Base-by-base conservation (phyloP, 805 yeast genomes). In the Wickerhamomyces alni region DNA sequence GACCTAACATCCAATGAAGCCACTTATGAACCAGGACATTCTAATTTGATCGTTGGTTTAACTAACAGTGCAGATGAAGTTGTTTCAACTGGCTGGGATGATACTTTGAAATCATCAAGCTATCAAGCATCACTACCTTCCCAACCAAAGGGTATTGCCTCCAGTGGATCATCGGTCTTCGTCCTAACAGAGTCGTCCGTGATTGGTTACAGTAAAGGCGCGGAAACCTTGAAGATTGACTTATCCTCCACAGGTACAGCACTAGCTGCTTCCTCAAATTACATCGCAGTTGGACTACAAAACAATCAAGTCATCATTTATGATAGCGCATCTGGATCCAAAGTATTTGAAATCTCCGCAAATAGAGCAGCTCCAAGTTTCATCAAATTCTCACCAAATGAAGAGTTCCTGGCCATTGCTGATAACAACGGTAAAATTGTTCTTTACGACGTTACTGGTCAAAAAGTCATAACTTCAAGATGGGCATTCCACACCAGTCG, bases 401-500 rank as follows among this genome's bases (percentile, higher is more conserved):
- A 77, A 8, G 59, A 68, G 40, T 74, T 65, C 44, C 68, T 83
- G 15, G 98, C 98, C 1, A 84, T 82, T 19, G 97, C 96, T 38
- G 97, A 89, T 53, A 70, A 71, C 5, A 69, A 82, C 38, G 99
- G 99, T 26, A 93, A 91, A 59, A 87, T 88, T 47, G 63, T 81
- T n/a, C 68, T 89, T 28, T 87, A 77, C 61, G 71, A 77, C 46
- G 58, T 78, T 7, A 59, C 58, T 2, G 79, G 77, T 30, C 74
- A 67, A 37, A 49, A 72, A 3, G 64, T 86, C 8, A 72, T 80
- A 28, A 87, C 98, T 2, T 77, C 94, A 0, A 76, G 97, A 57
- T 93, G 99, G 99, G 82, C 95, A 0, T 91, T 87, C 78, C 97
- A 93, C 59, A 85, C 89, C 2, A 82, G 95, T 41, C 79, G 75